Percentiles rank a stretch among this genome's conserved stretches.
Evolutionary conservation across 169 alveolate genomes (phyloP).

Genomic region (Plasmodium relictum): DNA sequence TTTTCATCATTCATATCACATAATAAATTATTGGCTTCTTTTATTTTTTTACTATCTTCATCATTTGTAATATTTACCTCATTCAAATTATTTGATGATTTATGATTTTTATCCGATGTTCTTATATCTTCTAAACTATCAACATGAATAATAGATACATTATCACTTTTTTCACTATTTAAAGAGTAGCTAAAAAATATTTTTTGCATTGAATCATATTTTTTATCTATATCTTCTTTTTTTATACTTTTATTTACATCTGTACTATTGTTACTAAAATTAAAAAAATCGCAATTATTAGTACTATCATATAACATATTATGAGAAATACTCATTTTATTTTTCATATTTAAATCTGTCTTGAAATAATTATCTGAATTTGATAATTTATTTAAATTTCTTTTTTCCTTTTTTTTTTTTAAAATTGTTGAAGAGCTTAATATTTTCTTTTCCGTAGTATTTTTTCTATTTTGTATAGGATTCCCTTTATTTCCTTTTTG

Average conservation of each 20-base stretch:
- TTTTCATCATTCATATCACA: neutral
- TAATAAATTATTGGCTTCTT: neutral
- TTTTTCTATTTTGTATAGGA: neutral
- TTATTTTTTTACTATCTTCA: neutral
- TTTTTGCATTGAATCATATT: neutral
- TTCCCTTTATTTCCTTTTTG: neutral
- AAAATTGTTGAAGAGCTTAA: neutral
- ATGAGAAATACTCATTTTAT: too few relatives aligned
- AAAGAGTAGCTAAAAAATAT: neutral
- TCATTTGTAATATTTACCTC: neutral
- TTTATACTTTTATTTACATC: neutral
- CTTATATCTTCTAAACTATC: slow-evolving; percentile 1
- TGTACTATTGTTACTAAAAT: too few relatives aligned
- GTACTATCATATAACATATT: too few relatives aligned
- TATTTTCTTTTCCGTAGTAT: neutral
- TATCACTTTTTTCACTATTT: slow-evolving; percentile 9
- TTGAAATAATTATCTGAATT: neutral
- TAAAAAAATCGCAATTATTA: too few relatives aligned
- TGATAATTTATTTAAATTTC: neutral
- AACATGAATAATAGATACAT: neutral
- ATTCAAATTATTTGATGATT: neutral
- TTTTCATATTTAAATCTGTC: neutral
- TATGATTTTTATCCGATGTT: neutral
- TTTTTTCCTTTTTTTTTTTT: neutral
- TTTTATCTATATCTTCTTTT: neutral